Evolutionary conservation across 352 stramenopile genomes (phyloP).

Genomic region (Stramenopiles sp.): DNA sequence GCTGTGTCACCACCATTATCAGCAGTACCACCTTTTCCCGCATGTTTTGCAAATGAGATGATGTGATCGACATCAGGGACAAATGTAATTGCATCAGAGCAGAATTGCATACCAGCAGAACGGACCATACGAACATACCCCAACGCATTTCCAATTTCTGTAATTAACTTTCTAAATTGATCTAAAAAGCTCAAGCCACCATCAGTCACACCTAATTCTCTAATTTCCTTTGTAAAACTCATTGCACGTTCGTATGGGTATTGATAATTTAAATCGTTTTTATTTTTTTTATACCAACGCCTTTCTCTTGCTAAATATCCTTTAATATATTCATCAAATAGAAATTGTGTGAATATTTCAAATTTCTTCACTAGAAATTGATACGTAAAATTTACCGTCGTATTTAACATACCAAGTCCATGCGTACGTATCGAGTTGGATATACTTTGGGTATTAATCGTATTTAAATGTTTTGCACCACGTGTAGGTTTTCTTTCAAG

Average conservation of each 20-base stretch:
- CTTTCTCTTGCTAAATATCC: constrained; percentile 71
- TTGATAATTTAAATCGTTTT: constrained; percentile 63
- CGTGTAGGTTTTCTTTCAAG: constrained; percentile 66
- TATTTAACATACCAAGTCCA: constrained; percentile 82
- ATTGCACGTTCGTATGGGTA: constrained; percentile 72
- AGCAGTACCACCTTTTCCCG: no score
- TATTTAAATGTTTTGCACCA: constrained; percentile 68
- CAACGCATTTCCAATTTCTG: constrained; percentile 71
- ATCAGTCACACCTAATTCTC: constrained; percentile 54
- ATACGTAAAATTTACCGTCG: constrained; percentile 82
- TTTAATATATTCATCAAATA: constrained; percentile 81
- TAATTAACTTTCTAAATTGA: constrained; percentile 66
- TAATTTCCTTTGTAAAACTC: constrained; percentile 68
- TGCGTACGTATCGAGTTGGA: constrained; percentile 71
- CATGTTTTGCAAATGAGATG: no score
- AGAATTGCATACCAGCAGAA: constrained; percentile 68
- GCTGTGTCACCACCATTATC: no score
- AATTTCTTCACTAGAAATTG: constrained; percentile 74
- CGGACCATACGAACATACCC: constrained; percentile 78
- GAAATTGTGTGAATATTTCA: constrained; percentile 59
- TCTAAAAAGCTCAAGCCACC: constrained; percentile 62
- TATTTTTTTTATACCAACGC: constrained; percentile 72
- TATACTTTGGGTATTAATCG: constrained; percentile 73
- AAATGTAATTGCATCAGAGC: constrained; percentile 68
- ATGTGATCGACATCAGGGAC: constrained; percentile 65